These are phyloP conservation scores for Panicum hallii DNA, from an alignment of 202 grass and related monocot species.

Conservation along the genomic window DNA sequence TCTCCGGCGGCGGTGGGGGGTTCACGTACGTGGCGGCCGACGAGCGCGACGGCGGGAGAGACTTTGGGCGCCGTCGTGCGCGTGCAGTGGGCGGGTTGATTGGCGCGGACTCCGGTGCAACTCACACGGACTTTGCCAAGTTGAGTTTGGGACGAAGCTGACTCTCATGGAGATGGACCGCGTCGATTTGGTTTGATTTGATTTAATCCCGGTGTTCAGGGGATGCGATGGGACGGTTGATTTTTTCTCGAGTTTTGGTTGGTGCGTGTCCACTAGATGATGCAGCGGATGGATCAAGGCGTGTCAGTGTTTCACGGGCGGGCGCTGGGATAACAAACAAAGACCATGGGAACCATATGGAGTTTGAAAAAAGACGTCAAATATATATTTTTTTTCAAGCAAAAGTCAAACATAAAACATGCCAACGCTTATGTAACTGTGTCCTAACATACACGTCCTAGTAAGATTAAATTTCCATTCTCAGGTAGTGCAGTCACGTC, in stretches of 20 bases:
- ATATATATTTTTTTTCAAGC: background rate
- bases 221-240: background rate
- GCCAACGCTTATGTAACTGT: background rate
- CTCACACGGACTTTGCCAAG: background rate
- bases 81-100: background rate
- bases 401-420: background rate
- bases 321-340: background rate
- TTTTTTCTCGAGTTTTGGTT: background rate
- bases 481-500: too few species aligned
- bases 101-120: background rate
- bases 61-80: background rate
- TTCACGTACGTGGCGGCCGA: constrained; percentile 31
- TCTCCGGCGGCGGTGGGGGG: background rate
- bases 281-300: background rate
- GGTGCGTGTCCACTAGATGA: constrained; percentile 14
- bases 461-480: too few species aligned
- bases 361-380: background rate
- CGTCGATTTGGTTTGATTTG: background rate
- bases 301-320: background rate
- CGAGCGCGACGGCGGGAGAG: constrained; percentile 17
- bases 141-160: background rate
- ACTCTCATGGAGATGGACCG: background rate
- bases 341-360: background rate
- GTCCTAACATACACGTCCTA: background rate
- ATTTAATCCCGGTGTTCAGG: background rate